These are phyloP conservation scores for Akanthomyces uredinophilus DNA, from an alignment of 2,329 filamentous ascomycete genomes.

Conservation along the genomic window DNA sequence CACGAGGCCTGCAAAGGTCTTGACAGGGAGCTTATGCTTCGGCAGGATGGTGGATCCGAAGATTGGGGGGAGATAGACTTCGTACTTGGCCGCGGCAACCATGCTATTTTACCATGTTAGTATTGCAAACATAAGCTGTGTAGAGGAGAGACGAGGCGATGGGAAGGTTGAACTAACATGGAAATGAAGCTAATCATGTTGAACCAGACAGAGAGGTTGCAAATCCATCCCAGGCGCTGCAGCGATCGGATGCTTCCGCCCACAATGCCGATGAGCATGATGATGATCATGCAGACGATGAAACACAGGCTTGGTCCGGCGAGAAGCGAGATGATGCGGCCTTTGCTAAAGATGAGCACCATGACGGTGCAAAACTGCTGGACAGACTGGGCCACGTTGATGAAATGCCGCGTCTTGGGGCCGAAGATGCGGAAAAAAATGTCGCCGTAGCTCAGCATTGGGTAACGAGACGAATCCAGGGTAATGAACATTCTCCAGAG, in stretches of 20 bases:
- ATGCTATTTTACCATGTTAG: background rate
- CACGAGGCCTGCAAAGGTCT: constrained; percentile 11
- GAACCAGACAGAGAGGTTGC: constrained; percentile 52
- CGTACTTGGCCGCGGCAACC: constrained; percentile 14
- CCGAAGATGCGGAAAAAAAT: constrained; percentile 44
- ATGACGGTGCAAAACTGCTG: constrained; percentile 46
- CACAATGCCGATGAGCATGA: constrained; percentile 44
- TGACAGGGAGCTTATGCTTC: constrained; percentile 5
- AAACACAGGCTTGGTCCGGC: constrained; percentile 41
- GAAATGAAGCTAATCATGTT: constrained; percentile 46
- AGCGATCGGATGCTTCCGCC: constrained; percentile 51
- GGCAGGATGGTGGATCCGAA: constrained; percentile 12
- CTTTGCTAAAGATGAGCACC: constrained; percentile 47
- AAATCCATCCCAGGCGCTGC: constrained; percentile 48
- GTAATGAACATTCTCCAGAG: constrained; percentile 40
- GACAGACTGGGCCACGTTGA: constrained; percentile 43
- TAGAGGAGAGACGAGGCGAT: too few species aligned
- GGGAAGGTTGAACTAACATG: background rate
- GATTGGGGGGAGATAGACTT: background rate
- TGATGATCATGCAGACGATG: constrained; percentile 46
- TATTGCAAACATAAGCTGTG: too few species aligned
- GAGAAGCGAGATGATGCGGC: constrained; percentile 50
- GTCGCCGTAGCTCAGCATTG: constrained; percentile 41
- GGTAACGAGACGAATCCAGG: constrained; percentile 42
- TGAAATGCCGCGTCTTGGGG: constrained; percentile 34